A percentile compares a stretch with the other conserved stretches of the same genome.
Evolutionary conservation across 768 basidiomycete species (phyloP).

Genomic region (Mycena vitilis): DNA sequence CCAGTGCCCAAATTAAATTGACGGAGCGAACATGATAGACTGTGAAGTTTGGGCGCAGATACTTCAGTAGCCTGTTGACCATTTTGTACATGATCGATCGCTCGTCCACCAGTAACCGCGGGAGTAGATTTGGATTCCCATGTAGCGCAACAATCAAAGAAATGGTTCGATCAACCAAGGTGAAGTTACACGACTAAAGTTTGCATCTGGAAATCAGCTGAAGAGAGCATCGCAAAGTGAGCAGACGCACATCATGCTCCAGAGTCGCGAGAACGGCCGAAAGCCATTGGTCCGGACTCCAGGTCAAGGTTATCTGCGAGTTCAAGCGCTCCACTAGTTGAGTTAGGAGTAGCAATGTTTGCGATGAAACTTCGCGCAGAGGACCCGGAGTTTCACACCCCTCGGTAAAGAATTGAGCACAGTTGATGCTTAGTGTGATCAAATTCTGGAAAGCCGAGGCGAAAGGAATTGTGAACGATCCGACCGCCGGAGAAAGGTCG

Average conservation of each 20-base stretch:
- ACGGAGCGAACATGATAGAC: conserved; percentile 87
- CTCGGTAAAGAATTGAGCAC: conserved; percentile 51
- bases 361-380: conserved; percentile 65
- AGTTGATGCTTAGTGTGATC: conserved; percentile 57
- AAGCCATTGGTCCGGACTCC: conserved; percentile 79
- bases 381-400: conserved; percentile 45
- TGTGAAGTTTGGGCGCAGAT: conserved; percentile 73
- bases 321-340: conserved; percentile 60
- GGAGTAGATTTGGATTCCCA: conserved; percentile 60
- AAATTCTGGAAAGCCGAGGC: conserved; percentile 68
- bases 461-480: conserved; percentile 61
- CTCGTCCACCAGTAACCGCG: conserved; percentile 66
- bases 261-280: conserved; percentile 62
- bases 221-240: neutral
- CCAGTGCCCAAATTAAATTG: conserved; percentile 84
- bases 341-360: conserved; percentile 62
- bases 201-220: too few relatives aligned
- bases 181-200: conserved; percentile 79
- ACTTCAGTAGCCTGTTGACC: conserved; percentile 76
- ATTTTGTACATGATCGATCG: conserved; percentile 68
- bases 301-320: conserved; percentile 55
- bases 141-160: conserved; percentile 68
- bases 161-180: conserved; percentile 72
- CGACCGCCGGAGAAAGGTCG: conserved; percentile 35
- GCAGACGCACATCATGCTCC: conserved; percentile 60